A percentile compares a stretch with the other conserved stretches of the same genome.
phyloP scores from a whole-genome alignment of 2,329 filamentous ascomycete genomes.

The Cladosporium sp. region DNA sequence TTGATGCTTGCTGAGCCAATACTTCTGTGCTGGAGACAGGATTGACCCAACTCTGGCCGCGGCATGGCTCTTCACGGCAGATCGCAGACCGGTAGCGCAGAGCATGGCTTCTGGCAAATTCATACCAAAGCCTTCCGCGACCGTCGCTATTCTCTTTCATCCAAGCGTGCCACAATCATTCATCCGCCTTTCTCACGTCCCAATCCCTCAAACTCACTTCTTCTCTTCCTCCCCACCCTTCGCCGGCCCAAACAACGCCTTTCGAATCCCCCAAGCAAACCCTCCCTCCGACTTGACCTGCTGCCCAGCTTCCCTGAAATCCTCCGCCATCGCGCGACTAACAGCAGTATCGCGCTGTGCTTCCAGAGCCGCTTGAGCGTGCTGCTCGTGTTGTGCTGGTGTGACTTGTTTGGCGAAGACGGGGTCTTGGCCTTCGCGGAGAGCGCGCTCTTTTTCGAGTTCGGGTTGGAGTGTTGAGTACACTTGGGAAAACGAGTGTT shows the following conservation, averaged over 20 bases:
- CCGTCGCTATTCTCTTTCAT: too few relatives aligned
- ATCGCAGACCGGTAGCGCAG: too few relatives aligned
- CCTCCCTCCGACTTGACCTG: not conserved
- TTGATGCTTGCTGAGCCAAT: too few relatives aligned
- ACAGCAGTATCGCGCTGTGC: slow-evolving; percentile 5
- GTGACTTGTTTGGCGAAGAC: not conserved
- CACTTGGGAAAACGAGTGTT: not conserved
- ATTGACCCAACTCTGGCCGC: too few relatives aligned
- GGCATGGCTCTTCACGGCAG: too few relatives aligned
- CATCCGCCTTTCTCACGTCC: not conserved
- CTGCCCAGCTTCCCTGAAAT: slow-evolving; percentile 10
- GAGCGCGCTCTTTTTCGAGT: slow-evolving; percentile 7
- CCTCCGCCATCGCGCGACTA: slow-evolving; percentile 8
- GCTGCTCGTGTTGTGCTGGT: not conserved
- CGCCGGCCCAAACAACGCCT: slow-evolving; percentile 2
- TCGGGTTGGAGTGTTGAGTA: slow-evolving; percentile 6
- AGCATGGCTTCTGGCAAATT: too few relatives aligned
- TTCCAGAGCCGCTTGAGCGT: slow-evolving; percentile 1
- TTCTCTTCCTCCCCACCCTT: not conserved
- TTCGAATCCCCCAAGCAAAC: slow-evolving; percentile 10
- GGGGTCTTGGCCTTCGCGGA: not conserved
- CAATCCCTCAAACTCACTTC: not conserved
- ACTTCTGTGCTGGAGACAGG: too few relatives aligned
- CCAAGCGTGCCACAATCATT: too few relatives aligned
- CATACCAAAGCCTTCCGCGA: too few relatives aligned